These are phyloP conservation scores for Gymnopilus junonius DNA, from an alignment of 768 basidiomycete species.

Conservation along the genomic window DNA sequence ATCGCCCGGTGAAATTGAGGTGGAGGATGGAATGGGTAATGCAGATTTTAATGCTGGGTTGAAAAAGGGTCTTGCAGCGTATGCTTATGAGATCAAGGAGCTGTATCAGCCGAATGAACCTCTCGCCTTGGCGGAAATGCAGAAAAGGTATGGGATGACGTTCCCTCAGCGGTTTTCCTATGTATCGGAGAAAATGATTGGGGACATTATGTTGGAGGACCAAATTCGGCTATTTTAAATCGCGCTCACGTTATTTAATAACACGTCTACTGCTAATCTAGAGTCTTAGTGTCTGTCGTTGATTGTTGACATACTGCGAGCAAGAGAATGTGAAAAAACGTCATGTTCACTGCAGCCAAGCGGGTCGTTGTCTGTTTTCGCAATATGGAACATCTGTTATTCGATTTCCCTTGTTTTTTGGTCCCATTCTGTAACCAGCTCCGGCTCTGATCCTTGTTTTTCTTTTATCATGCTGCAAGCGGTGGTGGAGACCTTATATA, in stretches of 20 bases:
- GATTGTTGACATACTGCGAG: too few species aligned
- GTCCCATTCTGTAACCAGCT: too few species aligned
- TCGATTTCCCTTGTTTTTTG: too few species aligned
- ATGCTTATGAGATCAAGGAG: constrained; percentile 5
- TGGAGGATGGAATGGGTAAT: constrained; percentile 1
- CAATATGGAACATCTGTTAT: too few species aligned
- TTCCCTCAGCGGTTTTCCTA: constrained; percentile 7
- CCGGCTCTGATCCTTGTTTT: too few species aligned
- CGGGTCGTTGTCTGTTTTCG: too few species aligned
- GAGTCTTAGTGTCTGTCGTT: too few species aligned
- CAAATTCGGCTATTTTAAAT: constrained; percentile 1
- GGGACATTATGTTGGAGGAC: background rate
- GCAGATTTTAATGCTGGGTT: constrained; percentile 4
- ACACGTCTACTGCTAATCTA: too few species aligned
- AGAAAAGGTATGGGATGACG: constrained; percentile 1
- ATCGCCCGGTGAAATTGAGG: background rate
- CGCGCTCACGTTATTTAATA: background rate
- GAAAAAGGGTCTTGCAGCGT: background rate
- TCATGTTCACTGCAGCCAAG: too few species aligned
- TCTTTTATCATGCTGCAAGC: too few species aligned
- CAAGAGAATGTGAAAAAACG: too few species aligned
- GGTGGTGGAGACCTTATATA: too few species aligned
- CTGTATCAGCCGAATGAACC: constrained; percentile 2
- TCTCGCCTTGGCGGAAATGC: background rate
- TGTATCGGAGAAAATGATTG: constrained; percentile 1